These are phyloP conservation scores for Pythium utonaiense DNA, from an alignment of 352 stramenopile genomes.

Conservation along the genomic window DNA sequence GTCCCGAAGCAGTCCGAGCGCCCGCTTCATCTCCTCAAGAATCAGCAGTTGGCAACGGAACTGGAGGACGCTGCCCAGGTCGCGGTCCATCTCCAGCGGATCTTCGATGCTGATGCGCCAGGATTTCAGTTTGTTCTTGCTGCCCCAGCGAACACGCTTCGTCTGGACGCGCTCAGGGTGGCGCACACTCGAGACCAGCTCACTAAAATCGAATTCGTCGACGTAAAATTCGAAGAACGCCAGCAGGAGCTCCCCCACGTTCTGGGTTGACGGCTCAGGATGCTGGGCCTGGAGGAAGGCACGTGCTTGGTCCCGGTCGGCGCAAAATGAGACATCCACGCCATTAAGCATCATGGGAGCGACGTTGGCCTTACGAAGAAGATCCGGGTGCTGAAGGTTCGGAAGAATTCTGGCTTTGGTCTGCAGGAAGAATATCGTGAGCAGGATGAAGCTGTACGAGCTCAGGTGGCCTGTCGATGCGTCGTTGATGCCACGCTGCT, in stretches of 20 bases:
- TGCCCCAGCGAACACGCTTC: slow-evolving; percentile 45
- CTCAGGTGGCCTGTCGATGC: slow-evolving; percentile 94
- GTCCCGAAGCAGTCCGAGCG: slow-evolving; percentile 36
- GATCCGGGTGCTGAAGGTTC: slow-evolving; percentile 88
- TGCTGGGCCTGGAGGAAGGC: slow-evolving; percentile 33
- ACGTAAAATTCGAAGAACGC: slow-evolving; percentile 97
- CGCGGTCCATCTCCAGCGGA: slow-evolving; percentile 69
- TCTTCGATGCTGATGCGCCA: slow-evolving; percentile 89
- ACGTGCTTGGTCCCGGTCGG: slow-evolving; percentile 33
- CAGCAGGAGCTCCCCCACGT: slow-evolving; percentile 82
- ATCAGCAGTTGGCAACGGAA: slow-evolving; percentile 64
- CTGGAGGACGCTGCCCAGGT: slow-evolving; percentile 78
- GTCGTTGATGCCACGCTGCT: slow-evolving; percentile 95
- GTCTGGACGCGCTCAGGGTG: slow-evolving; percentile 34
- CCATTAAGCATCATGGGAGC: slow-evolving; percentile 38
- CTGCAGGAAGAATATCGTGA: slow-evolving; percentile 97
- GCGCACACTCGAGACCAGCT: slow-evolving; percentile 92
- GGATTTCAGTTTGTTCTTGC: slow-evolving; percentile 41
- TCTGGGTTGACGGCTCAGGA: background rate
- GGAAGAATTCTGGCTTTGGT: slow-evolving; percentile 82
- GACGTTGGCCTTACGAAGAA: slow-evolving; percentile 44
- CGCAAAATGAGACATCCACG: slow-evolving; percentile 75
- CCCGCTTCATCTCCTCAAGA: slow-evolving; percentile 57
- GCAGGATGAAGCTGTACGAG: slow-evolving; percentile 98
- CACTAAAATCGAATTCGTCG: slow-evolving; percentile 95